Evolutionary conservation across 2,329 filamentous ascomycete genomes (phyloP).

Genomic region (Aureobasidium sp.): DNA sequence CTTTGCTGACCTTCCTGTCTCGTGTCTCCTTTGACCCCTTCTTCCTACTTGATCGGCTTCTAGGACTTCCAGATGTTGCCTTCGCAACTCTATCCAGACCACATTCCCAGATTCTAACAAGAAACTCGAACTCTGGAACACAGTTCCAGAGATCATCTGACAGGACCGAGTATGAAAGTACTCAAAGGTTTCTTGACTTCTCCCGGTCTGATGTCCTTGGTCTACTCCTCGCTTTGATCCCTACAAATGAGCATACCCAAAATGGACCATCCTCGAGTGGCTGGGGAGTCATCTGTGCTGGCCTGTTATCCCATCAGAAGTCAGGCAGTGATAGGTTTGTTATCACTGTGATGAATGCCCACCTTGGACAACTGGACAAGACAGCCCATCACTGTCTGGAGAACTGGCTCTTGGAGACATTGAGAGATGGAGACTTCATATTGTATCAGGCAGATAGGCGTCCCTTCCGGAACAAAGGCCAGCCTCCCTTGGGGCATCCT

Average conservation of each 20-base stretch:
- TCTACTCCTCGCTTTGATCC: conserved; percentile 59
- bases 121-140: conserved; percentile 34
- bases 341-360: conserved; percentile 76
- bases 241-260: neutral
- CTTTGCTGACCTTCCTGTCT: conserved; percentile 70
- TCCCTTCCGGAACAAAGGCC: conserved; percentile 56
- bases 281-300: conserved; percentile 82
- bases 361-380: conserved; percentile 82
- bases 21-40: conserved; percentile 78
- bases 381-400: conserved; percentile 83
- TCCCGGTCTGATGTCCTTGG: conserved; percentile 81
- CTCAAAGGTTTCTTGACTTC: conserved; percentile 79
- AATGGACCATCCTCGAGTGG: conserved; percentile 50
- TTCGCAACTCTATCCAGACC: conserved; percentile 40
- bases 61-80: conserved; percentile 65
- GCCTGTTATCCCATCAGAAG: conserved; percentile 69
- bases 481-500: conserved; percentile 59
- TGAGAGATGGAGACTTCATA: conserved; percentile 87
- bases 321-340: conserved; percentile 72
- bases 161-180: conserved; percentile 50
- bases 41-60: conserved; percentile 77
- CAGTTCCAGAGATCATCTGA: conserved; percentile 39
- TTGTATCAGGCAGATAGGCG: conserved; percentile 78
- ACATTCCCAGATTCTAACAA: neutral
- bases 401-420: conserved; percentile 87